Percentiles rank a stretch among this genome's conserved stretches.
Evolutionary conservation across 169 alveolate genomes (phyloP).

Genomic region (Plasmodium gallinaceum): DNA sequence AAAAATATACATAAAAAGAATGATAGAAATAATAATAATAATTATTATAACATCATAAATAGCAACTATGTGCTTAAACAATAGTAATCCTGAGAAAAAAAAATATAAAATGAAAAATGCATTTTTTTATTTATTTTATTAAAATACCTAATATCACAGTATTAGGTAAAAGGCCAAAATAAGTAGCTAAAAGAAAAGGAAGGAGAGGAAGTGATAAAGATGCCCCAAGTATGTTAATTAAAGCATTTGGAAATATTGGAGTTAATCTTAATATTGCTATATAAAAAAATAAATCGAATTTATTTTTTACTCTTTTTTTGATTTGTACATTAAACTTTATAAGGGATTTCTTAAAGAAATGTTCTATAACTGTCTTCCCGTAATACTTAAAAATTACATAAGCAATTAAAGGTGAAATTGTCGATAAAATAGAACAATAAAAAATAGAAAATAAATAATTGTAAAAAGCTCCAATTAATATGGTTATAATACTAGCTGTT

Average conservation of each 20-base stretch:
- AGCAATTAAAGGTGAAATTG: conserved; percentile 45
- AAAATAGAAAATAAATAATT: conserved; percentile 59
- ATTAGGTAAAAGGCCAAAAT: conserved; percentile 54
- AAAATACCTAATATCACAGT: conserved; percentile 54
- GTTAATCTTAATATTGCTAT: conserved; percentile 71
- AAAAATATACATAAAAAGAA: neutral
- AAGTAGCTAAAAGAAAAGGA: conserved; percentile 55
- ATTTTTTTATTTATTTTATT: neutral
- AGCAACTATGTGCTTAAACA: no score
- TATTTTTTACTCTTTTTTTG: conserved; percentile 54
- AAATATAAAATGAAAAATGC: neutral
- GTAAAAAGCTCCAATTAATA: conserved; percentile 72
- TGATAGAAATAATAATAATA: neutral
- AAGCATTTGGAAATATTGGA: conserved; percentile 63
- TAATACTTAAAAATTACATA: conserved; percentile 35
- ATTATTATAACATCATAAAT: no score
- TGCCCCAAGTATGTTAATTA: conserved; percentile 46
- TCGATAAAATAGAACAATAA: conserved; percentile 63
- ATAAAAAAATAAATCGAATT: conserved; percentile 52
- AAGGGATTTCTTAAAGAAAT: conserved; percentile 55
- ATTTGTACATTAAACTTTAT: conserved; percentile 38
- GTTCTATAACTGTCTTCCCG: conserved; percentile 52
- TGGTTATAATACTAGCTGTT: conserved; percentile 61
- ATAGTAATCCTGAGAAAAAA: neutral
- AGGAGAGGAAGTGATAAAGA: conserved; percentile 45